Base-by-base conservation (phyloP, 1,284 basidiomycete genomes). In the Earliella scabrosa region DNA sequence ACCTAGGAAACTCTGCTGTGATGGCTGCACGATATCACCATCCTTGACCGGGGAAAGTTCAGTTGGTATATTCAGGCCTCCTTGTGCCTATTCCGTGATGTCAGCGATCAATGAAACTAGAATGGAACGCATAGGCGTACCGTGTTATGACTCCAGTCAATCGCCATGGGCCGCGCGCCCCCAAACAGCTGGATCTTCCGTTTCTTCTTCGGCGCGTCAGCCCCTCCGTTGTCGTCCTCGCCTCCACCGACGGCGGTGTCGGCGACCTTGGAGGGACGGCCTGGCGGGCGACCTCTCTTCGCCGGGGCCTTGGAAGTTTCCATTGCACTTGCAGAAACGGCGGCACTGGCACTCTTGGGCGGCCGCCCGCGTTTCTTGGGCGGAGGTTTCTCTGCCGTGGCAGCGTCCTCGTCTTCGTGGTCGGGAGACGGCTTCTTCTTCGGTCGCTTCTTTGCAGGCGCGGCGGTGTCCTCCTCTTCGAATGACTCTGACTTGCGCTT, bases 11-110 rank as follows among this genome's bases (percentile, higher is more conserved):
- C 71, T 72, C 14, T 77, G 77, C 52, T 83, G 75, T 24, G 72
- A 72, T 0, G 45, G 21, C 11, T 83, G 85, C 21, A 82, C 75
- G 20, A 68, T 69, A 4, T 79, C 76, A 1, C 76, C 74, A 40
- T 81, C 79, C 61, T 84, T 86, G 52, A 89, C 76, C 13, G 87
- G 87, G 2, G 86, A 87, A 24, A 89, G 71, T 32, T 73, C 71
- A 0, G 80, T 85, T 14, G 87, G 87, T 63, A 89, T 89, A 51
- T 82, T 75, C 43, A 88, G 65, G 2, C 73, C 75, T 5, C 71
- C 76, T n/a, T n/a, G n/a, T n/a, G n/a, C n/a, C n/a, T n/a, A n/a
- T n/a, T n/a, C n/a, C n/a, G n/a, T n/a, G n/a, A n/a, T n/a, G n/a
- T n/a, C n/a, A n/a, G n/a, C n/a, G n/a, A n/a, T n/a, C n/a, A n/a